Conservation (phyloP, 345 rosid genomes). For the Linum lewisii region DNA sequence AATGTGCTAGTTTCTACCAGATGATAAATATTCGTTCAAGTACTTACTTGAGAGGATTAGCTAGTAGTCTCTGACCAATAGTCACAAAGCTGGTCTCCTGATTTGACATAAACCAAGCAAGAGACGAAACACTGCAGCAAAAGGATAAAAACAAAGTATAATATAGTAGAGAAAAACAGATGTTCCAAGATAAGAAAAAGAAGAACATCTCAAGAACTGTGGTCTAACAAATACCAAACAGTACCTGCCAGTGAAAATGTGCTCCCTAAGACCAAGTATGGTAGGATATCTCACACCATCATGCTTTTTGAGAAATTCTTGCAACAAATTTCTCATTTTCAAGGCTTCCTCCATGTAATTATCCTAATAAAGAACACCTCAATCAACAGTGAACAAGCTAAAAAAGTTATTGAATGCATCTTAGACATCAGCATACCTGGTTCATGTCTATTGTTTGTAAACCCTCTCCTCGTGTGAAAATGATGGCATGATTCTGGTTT, state of each 20-base stretch:
- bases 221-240: constrained; percentile 2
- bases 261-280: constrained; percentile 98
- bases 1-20: no score
- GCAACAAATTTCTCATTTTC: constrained; percentile 89
- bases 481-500: constrained; percentile 96
- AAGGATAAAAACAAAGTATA: constrained; percentile 6
- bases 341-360: constrained; percentile 99
- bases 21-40: neutral
- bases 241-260: constrained; percentile 98
- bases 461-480: constrained; percentile 96
- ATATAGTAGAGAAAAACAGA: neutral
- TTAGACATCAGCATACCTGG: constrained; percentile 43
- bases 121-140: constrained; percentile 88
- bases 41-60: constrained; percentile 87
- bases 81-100: constrained; percentile 99
- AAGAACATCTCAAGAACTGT: neutral
- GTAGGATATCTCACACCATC: constrained; percentile 90
- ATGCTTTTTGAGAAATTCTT: constrained; percentile 90
- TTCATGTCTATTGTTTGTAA: constrained; percentile 99
- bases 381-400: neutral
- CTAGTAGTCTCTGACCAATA: constrained; percentile 91
- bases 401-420: neutral
- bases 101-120: constrained; percentile 99
- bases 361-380: constrained; percentile 37
- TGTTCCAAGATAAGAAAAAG: neutral